Percentiles rank a stretch among this genome's conserved stretches.
Conservation (phyloP, 2,329 filamentous ascomycete species). For the Penicillium sp. region DNA sequence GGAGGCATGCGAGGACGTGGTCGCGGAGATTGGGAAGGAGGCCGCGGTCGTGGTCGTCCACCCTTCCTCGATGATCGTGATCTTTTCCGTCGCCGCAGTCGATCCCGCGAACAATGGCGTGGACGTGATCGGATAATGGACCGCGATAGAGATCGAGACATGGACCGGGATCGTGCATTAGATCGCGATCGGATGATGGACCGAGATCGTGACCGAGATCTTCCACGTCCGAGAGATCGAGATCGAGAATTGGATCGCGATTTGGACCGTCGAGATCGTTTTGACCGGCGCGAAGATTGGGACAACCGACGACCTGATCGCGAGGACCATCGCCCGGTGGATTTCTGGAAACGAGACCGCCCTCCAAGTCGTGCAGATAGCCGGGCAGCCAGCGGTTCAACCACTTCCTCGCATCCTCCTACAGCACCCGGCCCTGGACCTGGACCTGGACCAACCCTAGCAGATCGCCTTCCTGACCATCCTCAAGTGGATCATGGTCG, state of each 20-base stretch:
- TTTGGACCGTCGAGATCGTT: constrained; percentile 35
- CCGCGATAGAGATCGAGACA: constrained; percentile 37
- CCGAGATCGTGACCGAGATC: constrained; percentile 30
- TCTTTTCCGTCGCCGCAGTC: constrained; percentile 43
- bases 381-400: constrained; percentile 28
- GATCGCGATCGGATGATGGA: constrained; percentile 32
- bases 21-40: constrained; percentile 45
- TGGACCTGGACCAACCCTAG: constrained; percentile 11
- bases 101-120: constrained; percentile 45
- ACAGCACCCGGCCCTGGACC: constrained; percentile 12
- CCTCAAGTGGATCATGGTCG: constrained; percentile 23
- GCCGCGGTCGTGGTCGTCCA: constrained; percentile 43
- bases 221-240: constrained; percentile 30
- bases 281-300: constrained; percentile 33
- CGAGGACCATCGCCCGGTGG: constrained; percentile 31
- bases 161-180: constrained; percentile 22
- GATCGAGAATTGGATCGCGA: constrained; percentile 35
- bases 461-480: constrained; percentile 29
- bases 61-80: constrained; percentile 44
- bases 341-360: constrained; percentile 42
- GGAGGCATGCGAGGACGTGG: constrained; percentile 43
- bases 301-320: constrained; percentile 26
- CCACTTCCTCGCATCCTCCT: constrained; percentile 16
- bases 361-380: constrained; percentile 34
- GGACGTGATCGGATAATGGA: constrained; percentile 38